Conservation (phyloP, 2,329 filamentous ascomycete genomes). For the Chalaropsis ovoidea region DNA sequence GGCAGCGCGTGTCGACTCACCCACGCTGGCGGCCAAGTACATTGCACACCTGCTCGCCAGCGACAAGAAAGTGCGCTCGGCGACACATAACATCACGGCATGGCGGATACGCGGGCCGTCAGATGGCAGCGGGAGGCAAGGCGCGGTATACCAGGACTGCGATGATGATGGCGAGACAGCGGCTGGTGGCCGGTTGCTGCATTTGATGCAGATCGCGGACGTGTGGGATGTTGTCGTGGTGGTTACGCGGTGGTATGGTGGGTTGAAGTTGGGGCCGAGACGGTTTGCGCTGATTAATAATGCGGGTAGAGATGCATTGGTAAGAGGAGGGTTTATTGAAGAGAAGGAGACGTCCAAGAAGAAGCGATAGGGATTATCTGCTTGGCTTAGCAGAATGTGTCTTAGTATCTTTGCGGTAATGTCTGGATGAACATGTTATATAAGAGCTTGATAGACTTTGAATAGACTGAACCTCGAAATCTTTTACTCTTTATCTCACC, state of each 20-base stretch:
- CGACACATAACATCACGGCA: conserved; percentile 91
- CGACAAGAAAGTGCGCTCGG: conserved; percentile 74
- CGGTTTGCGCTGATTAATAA: conserved; percentile 85
- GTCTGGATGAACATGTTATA: no score
- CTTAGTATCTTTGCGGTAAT: no score
- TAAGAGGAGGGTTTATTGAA: conserved; percentile 60
- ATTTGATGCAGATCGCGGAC: conserved; percentile 90
- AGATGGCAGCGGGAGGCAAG: conserved; percentile 33
- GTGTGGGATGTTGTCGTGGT: conserved; percentile 88
- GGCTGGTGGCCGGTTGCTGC: conserved; percentile 72
- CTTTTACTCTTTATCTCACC: no score
- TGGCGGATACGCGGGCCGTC: conserved; percentile 68
- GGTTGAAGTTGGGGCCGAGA: conserved; percentile 76
- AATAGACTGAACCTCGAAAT: no score
- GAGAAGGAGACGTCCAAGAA: conserved; percentile 42
- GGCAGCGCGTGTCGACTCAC: conserved; percentile 57
- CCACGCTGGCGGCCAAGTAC: conserved; percentile 59
- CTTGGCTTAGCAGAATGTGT: not conserved
- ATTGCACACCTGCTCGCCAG: conserved; percentile 66
- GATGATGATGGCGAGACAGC: conserved; percentile 95
- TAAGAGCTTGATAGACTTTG: no score
- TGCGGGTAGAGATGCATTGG: conserved; percentile 71
- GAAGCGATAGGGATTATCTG: conserved; percentile 26
- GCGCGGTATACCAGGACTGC: conserved; percentile 64
- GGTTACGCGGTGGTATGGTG: conserved; percentile 91